Base-by-base conservation (phyloP, 2,329 filamentous ascomycete genomes). In the Arthroderma sp. region DNA sequence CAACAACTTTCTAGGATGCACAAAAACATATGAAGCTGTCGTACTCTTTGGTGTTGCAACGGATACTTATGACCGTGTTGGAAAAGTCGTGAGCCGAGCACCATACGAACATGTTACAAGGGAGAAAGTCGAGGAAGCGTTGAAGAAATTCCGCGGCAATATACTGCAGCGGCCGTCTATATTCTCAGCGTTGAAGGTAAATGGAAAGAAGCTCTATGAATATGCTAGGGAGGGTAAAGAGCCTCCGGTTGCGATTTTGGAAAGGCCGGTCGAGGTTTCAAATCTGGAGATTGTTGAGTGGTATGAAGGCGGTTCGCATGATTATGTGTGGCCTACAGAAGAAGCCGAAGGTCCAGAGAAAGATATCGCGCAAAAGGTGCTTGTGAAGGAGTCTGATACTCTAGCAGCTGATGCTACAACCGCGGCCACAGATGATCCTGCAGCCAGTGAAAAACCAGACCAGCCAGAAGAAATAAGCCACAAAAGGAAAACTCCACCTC, bases 171-270 rank as follows among this genome's bases (percentile, higher is more conserved):
- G 88, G 63, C 93, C 93, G 38, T 91, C 91, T 4, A 81, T 98
- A 19, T 98, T 91, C 72, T 95, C 89, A 31, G 93, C 93, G 8
- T 77, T 97, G 61, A 91, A 91, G 71, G 88, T 96, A 71, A 82
- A 96, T 63, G 93, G 93, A 1, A 96, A 96, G 76, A 87, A 88
- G 35, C 78, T 96, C 53, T 98, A 98, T 70, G 91, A 98, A 73
- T 97, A 97, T 71, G 93, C 93, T 19, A 81, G 93, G 53, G 88
- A 91, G 69, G 93, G 93, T 15, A 89, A 86, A 67, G 82, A 88
- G 37, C 85, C 95, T 15, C 93, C 93, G 0, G 78, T 86, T 57
- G 86, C 95, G 69, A 93, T 98, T 59, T 79, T 90, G 68, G 82
- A 86, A 56, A 77, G 91, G 58, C 81, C 87, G 1, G 88, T 97